Conservation (phyloP, 108 stramenopile species). For the Pseudonitzschia multiseries region DNA sequence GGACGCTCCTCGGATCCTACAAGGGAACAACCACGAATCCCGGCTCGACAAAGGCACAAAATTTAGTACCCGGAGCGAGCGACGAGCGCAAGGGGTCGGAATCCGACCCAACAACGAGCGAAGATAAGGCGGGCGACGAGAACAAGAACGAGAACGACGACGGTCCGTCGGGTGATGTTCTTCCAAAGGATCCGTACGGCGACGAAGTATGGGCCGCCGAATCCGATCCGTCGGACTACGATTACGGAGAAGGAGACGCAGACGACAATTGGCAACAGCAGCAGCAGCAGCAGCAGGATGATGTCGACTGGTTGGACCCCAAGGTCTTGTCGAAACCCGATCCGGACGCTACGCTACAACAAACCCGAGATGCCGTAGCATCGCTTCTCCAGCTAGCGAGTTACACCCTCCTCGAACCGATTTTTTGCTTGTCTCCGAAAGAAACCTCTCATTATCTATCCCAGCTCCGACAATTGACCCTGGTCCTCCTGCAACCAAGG, state of each 20-base stretch:
- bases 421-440: slow-evolving; percentile 22
- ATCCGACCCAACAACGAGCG: background rate
- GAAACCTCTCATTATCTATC: slow-evolving; percentile 14
- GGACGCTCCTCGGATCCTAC: slow-evolving; percentile 27
- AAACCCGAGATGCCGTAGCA: slow-evolving; percentile 23
- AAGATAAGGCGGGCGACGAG: background rate
- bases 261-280: background rate
- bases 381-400: slow-evolving; percentile 30
- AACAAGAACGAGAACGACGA: slow-evolving; percentile 8
- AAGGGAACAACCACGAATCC: slow-evolving; percentile 3
- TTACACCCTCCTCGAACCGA: slow-evolving; percentile 30
- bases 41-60: background rate
- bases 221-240: slow-evolving; percentile 54
- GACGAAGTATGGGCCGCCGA: slow-evolving; percentile 49
- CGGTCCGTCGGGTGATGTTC: background rate
- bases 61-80: no score
- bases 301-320: slow-evolving; percentile 33
- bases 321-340: slow-evolving; percentile 21
- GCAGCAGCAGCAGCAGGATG: background rate
- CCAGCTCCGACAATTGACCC: slow-evolving; percentile 29
- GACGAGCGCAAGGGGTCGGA: no score
- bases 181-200: no score
- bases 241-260: slow-evolving; percentile 32
- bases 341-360: slow-evolving; percentile 1
- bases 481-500: slow-evolving; percentile 27